Evolutionary conservation across 192 early-diverging fungal genomes (phyloP), one percentile per base, ranked within the genome.

Genomic region (Dissophora globulifera): DNA sequence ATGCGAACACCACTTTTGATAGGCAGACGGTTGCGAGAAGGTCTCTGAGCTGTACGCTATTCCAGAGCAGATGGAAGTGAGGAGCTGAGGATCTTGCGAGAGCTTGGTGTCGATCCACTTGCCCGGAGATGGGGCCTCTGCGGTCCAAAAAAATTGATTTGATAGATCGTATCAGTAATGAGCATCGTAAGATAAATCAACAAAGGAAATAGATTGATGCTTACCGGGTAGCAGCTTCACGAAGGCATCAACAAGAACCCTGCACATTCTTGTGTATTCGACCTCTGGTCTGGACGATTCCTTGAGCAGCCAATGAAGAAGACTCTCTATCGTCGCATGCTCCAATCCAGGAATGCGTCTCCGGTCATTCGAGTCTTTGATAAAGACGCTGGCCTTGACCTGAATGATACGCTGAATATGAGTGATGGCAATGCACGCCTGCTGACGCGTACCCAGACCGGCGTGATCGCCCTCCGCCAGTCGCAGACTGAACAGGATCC

Each of bases 211-310:
- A n/a, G n/a, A n/a, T n/a, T n/a, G n/a, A n/a, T n/a, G n/a, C n/a
- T n/a, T 67, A 91, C 90, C 71, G 41, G 84, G 70, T 23, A 82
- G 11, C 0, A 81, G 51, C 8, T 60, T 49, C 2, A 82, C 86
- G 59, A 92, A 84, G 35, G 86, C 78, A 63, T 80, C 71, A 67
- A 93, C 85, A 26, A 93, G 76, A 17, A 80, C 70, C 60, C 88
- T 83, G 55, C 91, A 91, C 16, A 79, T 76, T 40, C 82, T 86
- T 13, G 92, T 80, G 58, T 93, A 93, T 20, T 79, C 82, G 8
- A 79, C 54, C 54, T 91, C 86, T 7, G 67, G 26, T 29, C 70
- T 43, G 15, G 83, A 56, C 11, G 81, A 85, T 62, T 93, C 84
- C 8, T 48, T 69, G 38, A 93, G 84, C 3, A 87, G 12, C 87